These are phyloP conservation scores for Arthrobotrys conoides DNA, from an alignment of 2,329 filamentous ascomycete species.

Conservation along the genomic window DNA sequence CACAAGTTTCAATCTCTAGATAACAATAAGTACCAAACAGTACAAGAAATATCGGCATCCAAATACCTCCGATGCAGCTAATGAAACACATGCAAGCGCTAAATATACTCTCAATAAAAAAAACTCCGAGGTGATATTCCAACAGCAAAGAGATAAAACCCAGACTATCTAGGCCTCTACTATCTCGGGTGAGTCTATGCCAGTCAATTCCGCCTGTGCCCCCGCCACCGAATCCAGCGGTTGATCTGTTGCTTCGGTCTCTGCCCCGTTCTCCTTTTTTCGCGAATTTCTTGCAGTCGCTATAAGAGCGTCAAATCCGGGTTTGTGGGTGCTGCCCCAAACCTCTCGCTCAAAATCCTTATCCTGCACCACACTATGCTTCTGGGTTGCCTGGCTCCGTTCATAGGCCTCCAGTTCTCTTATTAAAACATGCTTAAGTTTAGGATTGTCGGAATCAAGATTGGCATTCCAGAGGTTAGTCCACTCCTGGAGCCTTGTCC, in stretches of 20 bases:
- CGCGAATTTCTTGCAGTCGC: conserved; percentile 75
- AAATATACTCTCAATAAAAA: conserved; percentile 36
- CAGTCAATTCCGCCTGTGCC: conserved; percentile 35
- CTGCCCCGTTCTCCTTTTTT: conserved; percentile 35
- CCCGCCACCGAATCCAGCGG: conserved; percentile 1
- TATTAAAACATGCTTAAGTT: conserved; percentile 78
- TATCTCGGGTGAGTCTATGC: conserved; percentile 41
- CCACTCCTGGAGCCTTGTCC: conserved; percentile 91
- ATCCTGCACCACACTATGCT: conserved; percentile 75
- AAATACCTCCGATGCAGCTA: conserved; percentile 9
- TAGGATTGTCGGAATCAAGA: conserved; percentile 84
- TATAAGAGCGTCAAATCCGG: conserved; percentile 84
- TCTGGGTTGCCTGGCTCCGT: conserved; percentile 74
- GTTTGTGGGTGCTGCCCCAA: conserved; percentile 80
- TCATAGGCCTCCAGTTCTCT: conserved; percentile 90
- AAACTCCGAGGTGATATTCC: conserved; percentile 1
- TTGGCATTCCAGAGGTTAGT: conserved; percentile 97
- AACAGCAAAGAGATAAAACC: neutral
- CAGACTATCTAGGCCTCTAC: conserved; percentile 30
- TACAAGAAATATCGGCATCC: neutral
- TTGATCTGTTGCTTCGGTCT: neutral
- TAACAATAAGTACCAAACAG: neutral
- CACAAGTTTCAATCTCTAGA: neutral
- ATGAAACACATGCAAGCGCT: conserved; percentile 26
- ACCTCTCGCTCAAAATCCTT: conserved; percentile 88